Conservation (phyloP, 2,329 filamentous ascomycete genomes). For the Epichloe gansuensis region DNA sequence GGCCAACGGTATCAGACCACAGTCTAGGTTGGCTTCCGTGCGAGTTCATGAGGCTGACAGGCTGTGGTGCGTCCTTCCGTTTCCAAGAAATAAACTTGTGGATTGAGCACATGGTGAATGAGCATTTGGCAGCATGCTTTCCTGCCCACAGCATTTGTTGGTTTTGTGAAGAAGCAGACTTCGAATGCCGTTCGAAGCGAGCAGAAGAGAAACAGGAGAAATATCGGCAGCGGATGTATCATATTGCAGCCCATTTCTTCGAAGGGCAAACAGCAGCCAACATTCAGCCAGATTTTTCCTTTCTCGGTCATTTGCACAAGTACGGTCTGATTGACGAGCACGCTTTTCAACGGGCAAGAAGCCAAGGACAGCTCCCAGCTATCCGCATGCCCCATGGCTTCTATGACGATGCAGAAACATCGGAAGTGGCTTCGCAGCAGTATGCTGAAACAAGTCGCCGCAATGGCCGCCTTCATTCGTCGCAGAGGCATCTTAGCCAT, state of each 20-base stretch:
- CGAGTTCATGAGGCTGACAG: constrained; percentile 28
- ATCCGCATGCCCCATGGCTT: not conserved
- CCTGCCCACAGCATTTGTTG: constrained; percentile 32
- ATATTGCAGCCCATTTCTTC: constrained; percentile 35
- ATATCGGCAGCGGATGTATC: constrained; percentile 33
- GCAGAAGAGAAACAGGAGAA: constrained; percentile 9
- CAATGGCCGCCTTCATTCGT: not conserved
- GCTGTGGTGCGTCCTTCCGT: constrained; percentile 27
- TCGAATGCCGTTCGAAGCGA: constrained; percentile 12
- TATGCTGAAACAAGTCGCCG: not conserved
- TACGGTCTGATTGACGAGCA: constrained; percentile 17
- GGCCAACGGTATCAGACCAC: constrained; percentile 4
- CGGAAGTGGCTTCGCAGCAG: not conserved
- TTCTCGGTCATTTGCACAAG: constrained; percentile 26
- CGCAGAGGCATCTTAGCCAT: not conserved
- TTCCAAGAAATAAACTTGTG: constrained; percentile 27
- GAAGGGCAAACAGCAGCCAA: constrained; percentile 12
- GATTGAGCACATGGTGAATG: constrained; percentile 31
- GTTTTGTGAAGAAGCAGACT: constrained; percentile 33
- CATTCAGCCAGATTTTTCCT: constrained; percentile 27
- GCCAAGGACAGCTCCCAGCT: constrained; percentile 19
- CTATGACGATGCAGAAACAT: not conserved
- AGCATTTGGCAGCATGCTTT: constrained; percentile 24
- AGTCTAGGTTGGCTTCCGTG: constrained; percentile 24
- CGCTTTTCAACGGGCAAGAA: constrained; percentile 11